phyloP scores from a whole-genome alignment of 1,139 yeast species.

The Protomyces inundatus region DNA sequence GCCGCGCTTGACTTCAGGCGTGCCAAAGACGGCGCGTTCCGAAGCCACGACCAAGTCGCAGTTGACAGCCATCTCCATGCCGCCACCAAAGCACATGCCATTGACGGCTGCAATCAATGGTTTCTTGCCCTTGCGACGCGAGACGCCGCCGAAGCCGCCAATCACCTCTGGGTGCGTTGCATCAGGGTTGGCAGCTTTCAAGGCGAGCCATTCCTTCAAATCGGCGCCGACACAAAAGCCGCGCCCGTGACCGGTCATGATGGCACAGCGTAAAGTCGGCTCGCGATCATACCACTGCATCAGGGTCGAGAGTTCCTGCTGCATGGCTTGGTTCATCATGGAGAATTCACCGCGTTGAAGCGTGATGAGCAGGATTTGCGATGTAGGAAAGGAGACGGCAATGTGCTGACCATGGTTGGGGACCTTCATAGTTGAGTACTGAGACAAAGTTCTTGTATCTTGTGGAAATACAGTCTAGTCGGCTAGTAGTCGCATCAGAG shows the following conservation, averaged over 20 bases:
- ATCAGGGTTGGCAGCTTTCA: not conserved
- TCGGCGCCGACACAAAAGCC: slow-evolving; percentile 39
- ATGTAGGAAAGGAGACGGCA: slow-evolving; percentile 7
- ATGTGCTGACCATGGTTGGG: not conserved
- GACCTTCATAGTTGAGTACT: not conserved
- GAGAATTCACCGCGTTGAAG: slow-evolving; percentile 25
- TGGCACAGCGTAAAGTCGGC: slow-evolving; percentile 35
- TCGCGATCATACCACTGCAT: slow-evolving; percentile 36
- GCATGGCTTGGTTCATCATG: slow-evolving; percentile 26
- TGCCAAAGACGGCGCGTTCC: slow-evolving; percentile 34
- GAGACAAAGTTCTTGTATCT: no score
- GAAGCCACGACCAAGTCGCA: slow-evolving; percentile 39
- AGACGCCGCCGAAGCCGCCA: slow-evolving; percentile 38
- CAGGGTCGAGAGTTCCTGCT: slow-evolving; percentile 15
- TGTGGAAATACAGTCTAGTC: no score
- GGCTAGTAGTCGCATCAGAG: no score
- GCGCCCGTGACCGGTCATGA: slow-evolving; percentile 37
- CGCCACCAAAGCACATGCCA: slow-evolving; percentile 39
- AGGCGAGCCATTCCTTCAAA: slow-evolving; percentile 35
- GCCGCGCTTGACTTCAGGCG: slow-evolving; percentile 39
- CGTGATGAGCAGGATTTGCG: slow-evolving; percentile 19
- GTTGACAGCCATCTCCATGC: slow-evolving; percentile 38
- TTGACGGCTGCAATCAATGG: slow-evolving; percentile 39
- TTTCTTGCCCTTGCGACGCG: slow-evolving; percentile 36
- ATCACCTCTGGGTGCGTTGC: not conserved